Base-by-base conservation (phyloP, 306 rosid genomes). In the Cucurbita pepo region DNA sequence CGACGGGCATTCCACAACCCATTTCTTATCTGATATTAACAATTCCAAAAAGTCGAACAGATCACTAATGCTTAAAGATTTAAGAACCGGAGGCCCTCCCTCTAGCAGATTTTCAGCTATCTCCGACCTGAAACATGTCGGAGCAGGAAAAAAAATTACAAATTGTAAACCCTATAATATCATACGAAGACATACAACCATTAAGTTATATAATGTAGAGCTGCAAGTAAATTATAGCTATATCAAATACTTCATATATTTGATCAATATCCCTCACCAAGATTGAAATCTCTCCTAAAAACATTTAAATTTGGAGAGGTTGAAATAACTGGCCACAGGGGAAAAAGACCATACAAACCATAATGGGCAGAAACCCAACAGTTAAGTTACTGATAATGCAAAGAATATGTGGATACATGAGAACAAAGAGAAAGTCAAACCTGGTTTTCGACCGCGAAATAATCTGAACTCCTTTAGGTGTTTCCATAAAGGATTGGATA, bases 1-100 rank as follows among this genome's bases (percentile, higher is more conserved):
- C 58, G 86, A 83, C 47, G 86, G 85, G 81, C 75, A 56, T 76
- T 89, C 97, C 77, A 83, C 89, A 79, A 94, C 79, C 99, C 92
- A 87, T 75, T 88, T 94, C 78, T 86, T 89, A 57, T 91, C 86
- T 45, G 82, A 73, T 76, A 91, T 84, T 73, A 91, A 79, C 77
- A 86, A 69, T 76, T 88, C 88, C 51, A 89, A 85, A 81, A 91
- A 72, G 77, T 82, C 85, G 75, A 86, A 83, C 72, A 89, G 83
- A 56, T 84, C 82, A 40, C 53, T 66, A 75, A 78, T 82, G 51
- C 76, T 1, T 8, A 83, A 77, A 65, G 84, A 77, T 41, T 76
- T 82, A 57, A 86, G 89, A 79, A 25, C 47, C 37, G 45, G 21
- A 22, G 92, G 95, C 69, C 95, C 95, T 75, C 76, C 77, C 69